These are phyloP conservation scores for Plantago rigida DNA, from an alignment of 305 asterid species.

Conservation along the genomic window DNA sequence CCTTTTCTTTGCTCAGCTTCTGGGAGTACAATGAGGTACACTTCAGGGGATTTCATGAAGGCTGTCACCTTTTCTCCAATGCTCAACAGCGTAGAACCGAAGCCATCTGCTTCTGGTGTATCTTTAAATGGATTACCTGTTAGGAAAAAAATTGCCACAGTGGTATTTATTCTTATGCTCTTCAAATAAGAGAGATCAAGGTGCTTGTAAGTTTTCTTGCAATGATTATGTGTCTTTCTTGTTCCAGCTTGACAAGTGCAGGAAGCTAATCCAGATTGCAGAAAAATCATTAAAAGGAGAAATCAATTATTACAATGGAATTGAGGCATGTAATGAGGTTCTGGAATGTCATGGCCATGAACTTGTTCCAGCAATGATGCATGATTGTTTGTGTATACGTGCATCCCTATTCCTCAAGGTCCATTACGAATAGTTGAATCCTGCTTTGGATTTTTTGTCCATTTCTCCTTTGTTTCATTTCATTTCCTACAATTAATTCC, in stretches of 20 bases:
- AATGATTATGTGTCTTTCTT: conserved; percentile 22
- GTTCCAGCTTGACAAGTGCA: conserved; percentile 69
- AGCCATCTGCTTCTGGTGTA: conserved; percentile 40
- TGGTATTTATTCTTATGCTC: conserved; percentile 39
- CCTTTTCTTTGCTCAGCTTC: conserved; percentile 38
- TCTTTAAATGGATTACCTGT: conserved; percentile 40
- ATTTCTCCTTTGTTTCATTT: conserved; percentile 11
- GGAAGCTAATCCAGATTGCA: conserved; percentile 66
- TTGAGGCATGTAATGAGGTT: conserved; percentile 91
- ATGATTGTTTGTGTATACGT: conserved; percentile 77
- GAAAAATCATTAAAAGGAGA: conserved; percentile 60
- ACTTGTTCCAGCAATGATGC: conserved; percentile 53
- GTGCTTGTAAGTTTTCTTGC: conserved; percentile 21
- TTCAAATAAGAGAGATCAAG: conserved; percentile 1
- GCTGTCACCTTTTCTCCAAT: conserved; percentile 47
- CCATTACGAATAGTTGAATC: conserved; percentile 21
- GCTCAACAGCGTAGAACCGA: conserved; percentile 41
- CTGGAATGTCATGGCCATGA: conserved; percentile 63
- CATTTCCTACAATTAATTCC: conserved; percentile 12
- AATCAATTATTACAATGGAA: conserved; percentile 56
- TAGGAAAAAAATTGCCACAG: conserved; percentile 39
- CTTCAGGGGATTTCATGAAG: conserved; percentile 54
- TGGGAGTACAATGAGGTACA: conserved; percentile 54
- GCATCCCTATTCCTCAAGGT: conserved; percentile 94
- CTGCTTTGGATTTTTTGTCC: conserved; percentile 14